phyloP scores from a whole-genome alignment of 2,329 filamentous ascomycete genomes.

The Talaromyces sp. region DNA sequence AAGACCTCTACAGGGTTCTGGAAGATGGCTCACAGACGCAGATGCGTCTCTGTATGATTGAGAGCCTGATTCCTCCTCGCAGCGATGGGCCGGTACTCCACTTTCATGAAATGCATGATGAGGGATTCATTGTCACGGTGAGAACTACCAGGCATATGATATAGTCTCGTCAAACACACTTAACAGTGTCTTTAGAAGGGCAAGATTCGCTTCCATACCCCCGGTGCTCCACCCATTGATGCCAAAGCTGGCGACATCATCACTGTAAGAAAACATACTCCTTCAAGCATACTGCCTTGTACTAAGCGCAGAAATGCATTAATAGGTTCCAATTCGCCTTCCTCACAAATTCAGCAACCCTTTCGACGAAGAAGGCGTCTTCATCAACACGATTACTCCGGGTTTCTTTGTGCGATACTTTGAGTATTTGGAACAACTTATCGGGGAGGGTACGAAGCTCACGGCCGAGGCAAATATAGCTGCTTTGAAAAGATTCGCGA shows the following conservation, averaged over 20 bases:
- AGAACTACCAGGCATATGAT: background rate
- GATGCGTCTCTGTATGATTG: conserved; percentile 34
- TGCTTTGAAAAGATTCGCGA: conserved; percentile 49
- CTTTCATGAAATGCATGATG: conserved; percentile 57
- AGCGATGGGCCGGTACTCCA: conserved; percentile 44
- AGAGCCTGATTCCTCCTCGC: conserved; percentile 45
- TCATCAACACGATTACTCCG: conserved; percentile 56
- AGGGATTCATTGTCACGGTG: conserved; percentile 41
- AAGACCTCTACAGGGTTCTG: background rate
- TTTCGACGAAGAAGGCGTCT: conserved; percentile 49
- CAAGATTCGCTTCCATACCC: conserved; percentile 48
- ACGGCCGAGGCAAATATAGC: conserved; percentile 46
- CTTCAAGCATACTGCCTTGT: too few species aligned
- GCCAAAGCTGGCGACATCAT: conserved; percentile 45
- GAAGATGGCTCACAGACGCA: background rate
- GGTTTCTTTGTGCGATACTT: conserved; percentile 57
- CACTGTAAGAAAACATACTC: background rate
- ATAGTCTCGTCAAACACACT: background rate
- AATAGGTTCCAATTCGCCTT: conserved; percentile 48
- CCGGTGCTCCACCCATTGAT: conserved; percentile 42
- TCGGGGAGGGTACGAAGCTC: conserved; percentile 41
- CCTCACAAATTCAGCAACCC: conserved; percentile 56
- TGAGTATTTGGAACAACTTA: conserved; percentile 46
- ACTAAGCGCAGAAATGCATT: conserved; percentile 34
- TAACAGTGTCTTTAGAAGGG: conserved; percentile 29